Base-by-base conservation (phyloP, 192 early-diverging fungal genomes). In the Gonapodya prolifera region DNA sequence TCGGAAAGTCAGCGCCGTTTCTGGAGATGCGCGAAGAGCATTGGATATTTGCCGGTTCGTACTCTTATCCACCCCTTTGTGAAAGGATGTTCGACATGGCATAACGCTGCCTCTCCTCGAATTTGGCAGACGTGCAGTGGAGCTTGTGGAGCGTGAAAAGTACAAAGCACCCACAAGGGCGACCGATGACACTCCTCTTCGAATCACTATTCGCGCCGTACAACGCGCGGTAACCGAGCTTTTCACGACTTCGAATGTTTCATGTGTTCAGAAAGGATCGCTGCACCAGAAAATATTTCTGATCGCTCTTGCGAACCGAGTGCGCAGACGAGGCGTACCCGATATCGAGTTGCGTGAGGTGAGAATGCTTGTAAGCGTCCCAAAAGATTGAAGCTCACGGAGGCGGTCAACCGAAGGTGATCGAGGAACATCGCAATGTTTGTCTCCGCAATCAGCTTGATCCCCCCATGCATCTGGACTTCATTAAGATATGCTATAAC, bases 1-100 rank as follows among this genome's bases (percentile, higher is more conserved):
- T 1, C 87, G 96, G 69, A 98, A 98, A 83, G 94, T 99, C 1
- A 92, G 94, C 32, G 91, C 95, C 0, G 93, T 99, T n/a, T 91
- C 91, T 73, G 96, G 96, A 1, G 98, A 99, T 83, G 98, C 98
- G 29, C 86, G 98, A 34, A 85, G 96, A 18, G 95, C 95, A 0
- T 85, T 99, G 35, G 97, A 98, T 81, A 95, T 99, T 61, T 98
- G 96, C 83, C 86, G 92, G 91, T 92, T 16, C 29, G 69, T 35
- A n/a, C 2, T 17, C 18, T 75, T 79, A 35, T 80, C 34, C 70
- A 61, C 34, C 32, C 23, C 33, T 36, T 80, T 34, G n/a, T 35
- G 16, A 34, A 16, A 17, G 8, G 18, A 45, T 70, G 77, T 69
- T 29, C 70, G 28, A 32, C 78, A 35, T 77, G 82, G 70, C 13